These are phyloP conservation scores for Durusdinium trenchii DNA, from an alignment of 73 alveolate species.

Conservation along the genomic window DNA sequence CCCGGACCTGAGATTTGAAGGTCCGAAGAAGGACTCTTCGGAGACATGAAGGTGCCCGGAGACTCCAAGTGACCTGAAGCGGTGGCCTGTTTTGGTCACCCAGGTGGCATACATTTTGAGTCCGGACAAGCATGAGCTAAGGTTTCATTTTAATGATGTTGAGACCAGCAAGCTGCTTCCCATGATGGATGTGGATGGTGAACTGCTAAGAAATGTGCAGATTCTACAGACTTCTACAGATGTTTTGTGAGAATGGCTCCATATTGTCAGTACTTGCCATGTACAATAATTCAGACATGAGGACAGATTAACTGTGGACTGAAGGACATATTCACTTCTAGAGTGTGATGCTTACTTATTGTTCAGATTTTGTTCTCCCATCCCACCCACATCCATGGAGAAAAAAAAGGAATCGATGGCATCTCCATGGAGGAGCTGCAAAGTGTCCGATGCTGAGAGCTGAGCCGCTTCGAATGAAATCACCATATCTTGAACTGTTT, in stretches of 20 bases:
- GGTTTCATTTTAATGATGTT: conserved; percentile 19
- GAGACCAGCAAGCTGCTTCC: conserved; percentile 38
- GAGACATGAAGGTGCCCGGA: not conserved
- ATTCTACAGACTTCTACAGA: not conserved
- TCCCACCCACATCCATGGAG: not conserved
- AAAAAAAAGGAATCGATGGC: conserved; percentile 21
- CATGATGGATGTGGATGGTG: conserved; percentile 44
- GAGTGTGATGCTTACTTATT: not conserved
- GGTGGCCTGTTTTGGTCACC: not conserved
- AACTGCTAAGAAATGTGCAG: not conserved
- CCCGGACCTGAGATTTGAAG: too few relatives aligned
- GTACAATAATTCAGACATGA: not conserved
- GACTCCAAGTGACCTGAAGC: not conserved
- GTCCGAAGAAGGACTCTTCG: not conserved
- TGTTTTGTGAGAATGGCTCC: not conserved
- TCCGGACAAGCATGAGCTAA: too few relatives aligned
- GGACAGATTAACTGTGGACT: not conserved
- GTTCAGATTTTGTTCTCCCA: not conserved
- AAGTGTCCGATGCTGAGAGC: not conserved
- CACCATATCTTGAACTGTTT: not conserved
- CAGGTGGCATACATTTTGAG: too few relatives aligned
- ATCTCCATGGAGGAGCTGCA: conserved; percentile 4
- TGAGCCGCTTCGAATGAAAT: not conserved
- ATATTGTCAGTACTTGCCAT: not conserved
- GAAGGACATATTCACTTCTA: not conserved